A percentile compares a stretch with the other conserved stretches of the same genome.
These are phyloP conservation scores for Penicillium bovifimosum DNA, from an alignment of 495 filamentous ascomycete species.

Conservation along the genomic window DNA sequence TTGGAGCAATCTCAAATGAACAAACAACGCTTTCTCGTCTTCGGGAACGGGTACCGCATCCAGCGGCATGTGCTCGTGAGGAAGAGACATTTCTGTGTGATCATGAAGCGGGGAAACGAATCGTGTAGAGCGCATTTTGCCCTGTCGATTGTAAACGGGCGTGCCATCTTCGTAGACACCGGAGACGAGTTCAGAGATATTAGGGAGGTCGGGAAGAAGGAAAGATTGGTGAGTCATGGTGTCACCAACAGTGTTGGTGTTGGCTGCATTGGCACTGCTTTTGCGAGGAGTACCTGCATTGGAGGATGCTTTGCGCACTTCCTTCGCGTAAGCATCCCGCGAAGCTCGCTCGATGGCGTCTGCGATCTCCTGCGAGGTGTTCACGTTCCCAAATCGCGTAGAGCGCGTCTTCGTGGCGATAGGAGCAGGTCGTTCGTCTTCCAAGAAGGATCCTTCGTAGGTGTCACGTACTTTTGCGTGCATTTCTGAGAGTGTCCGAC, in stretches of 20 bases:
- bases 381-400: slow-evolving; percentile 51
- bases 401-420: slow-evolving; percentile 42
- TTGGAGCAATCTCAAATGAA: slow-evolving; percentile 61
- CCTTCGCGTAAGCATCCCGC: slow-evolving; percentile 36
- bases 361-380: slow-evolving; percentile 41
- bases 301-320: slow-evolving; percentile 24
- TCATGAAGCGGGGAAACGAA: slow-evolving; percentile 47
- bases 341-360: slow-evolving; percentile 43
- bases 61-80: slow-evolving; percentile 45
- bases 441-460: slow-evolving; percentile 50
- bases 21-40: slow-evolving; percentile 63
- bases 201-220: slow-evolving; percentile 61
- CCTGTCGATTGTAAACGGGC: slow-evolving; percentile 52
- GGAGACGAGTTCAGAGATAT: slow-evolving; percentile 66
- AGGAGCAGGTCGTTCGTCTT: slow-evolving; percentile 48
- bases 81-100: slow-evolving; percentile 32
- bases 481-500: slow-evolving; percentile 46
- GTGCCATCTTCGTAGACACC: slow-evolving; percentile 63
- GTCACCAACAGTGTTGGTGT: slow-evolving; percentile 29
- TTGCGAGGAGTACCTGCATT: slow-evolving; percentile 22
- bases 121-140: slow-evolving; percentile 48
- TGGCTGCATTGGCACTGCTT: slow-evolving; percentile 11
- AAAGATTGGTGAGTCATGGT: slow-evolving; percentile 54
- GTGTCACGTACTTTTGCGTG: slow-evolving; percentile 51
- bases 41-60: slow-evolving; percentile 61